A percentile compares a stretch with the other conserved stretches of the same genome.
These are phyloP conservation scores for Venturiaceae sp. DNA, from an alignment of 2,329 filamentous ascomycete genomes.

Conservation along the genomic window DNA sequence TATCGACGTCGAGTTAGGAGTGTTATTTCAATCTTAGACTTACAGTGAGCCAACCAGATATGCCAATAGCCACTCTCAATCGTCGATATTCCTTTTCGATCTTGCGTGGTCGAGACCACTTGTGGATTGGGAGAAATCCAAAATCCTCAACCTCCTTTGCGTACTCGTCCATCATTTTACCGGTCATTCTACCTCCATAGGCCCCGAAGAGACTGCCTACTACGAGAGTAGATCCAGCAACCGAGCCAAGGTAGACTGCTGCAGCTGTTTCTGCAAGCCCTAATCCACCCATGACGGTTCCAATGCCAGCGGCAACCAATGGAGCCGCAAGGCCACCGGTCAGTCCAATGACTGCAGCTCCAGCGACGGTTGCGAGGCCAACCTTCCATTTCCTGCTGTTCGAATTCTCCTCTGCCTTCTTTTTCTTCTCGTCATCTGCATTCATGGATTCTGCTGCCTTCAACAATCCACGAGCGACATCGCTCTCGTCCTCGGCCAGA, in stretches of 20 bases:
- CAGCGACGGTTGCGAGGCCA: conserved; percentile 76
- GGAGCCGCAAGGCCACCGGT: conserved; percentile 73
- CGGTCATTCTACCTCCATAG: conserved; percentile 75
- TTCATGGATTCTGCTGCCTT: conserved; percentile 67
- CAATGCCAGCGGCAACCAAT: conserved; percentile 68
- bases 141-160: conserved; percentile 82
- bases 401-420: conserved; percentile 58
- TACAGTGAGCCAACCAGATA: conserved; percentile 78
- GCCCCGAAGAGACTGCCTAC: conserved; percentile 85
- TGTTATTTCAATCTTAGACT: too few species aligned
- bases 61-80: conserved; percentile 70
- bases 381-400: conserved; percentile 67
- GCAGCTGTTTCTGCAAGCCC: conserved; percentile 66
- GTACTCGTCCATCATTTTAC: conserved; percentile 83
- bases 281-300: conserved; percentile 65
- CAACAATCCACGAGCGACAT: conserved; percentile 65
- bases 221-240: conserved; percentile 69
- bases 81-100: conserved; percentile 36
- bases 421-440: conserved; percentile 66
- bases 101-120: conserved; percentile 41
- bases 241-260: conserved; percentile 66
- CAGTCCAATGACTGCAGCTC: conserved; percentile 75
- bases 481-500: conserved; percentile 62
- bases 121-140: conserved; percentile 66
- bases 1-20: too few species aligned